Evolutionary conservation across 2,329 filamentous ascomycete genomes (phyloP).

Genomic region (Boeremia lycopersici): DNA sequence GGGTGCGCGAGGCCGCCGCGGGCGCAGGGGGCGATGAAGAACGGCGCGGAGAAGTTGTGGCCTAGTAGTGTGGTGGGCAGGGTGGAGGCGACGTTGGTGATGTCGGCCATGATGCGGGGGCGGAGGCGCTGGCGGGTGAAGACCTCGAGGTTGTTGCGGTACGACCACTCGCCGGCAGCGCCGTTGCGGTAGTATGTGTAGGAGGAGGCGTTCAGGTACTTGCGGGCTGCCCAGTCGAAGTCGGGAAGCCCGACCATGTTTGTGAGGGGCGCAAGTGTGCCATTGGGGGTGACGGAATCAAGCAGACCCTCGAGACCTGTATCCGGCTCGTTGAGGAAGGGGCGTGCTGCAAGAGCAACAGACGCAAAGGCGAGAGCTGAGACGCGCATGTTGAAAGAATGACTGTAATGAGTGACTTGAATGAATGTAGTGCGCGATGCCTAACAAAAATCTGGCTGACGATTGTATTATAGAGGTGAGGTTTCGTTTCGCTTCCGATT

Average conservation of each 20-base stretch:
- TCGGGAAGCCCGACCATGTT: slow-evolving; percentile 59
- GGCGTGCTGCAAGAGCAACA: slow-evolving; percentile 39
- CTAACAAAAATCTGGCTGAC: not conserved
- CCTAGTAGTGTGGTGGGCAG: slow-evolving; percentile 58
- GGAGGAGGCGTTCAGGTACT: slow-evolving; percentile 54
- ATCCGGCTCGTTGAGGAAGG: slow-evolving; percentile 46
- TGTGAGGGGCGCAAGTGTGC: slow-evolving; percentile 52
- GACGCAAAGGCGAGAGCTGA: slow-evolving; percentile 28
- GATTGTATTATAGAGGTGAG: slow-evolving; percentile 1
- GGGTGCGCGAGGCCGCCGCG: slow-evolving; percentile 51
- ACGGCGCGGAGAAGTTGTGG: slow-evolving; percentile 60
- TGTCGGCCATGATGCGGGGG: slow-evolving; percentile 58
- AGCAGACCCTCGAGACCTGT: slow-evolving; percentile 42
- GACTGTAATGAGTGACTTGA: slow-evolving; percentile 12
- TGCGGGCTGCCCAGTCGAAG: slow-evolving; percentile 60
- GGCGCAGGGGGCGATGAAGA: slow-evolving; percentile 59
- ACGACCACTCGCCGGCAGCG: slow-evolving; percentile 61
- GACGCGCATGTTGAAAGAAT: slow-evolving; percentile 31
- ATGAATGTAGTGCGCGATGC: slow-evolving; percentile 8
- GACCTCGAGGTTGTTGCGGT: slow-evolving; percentile 63
- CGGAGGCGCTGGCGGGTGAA: slow-evolving; percentile 57
- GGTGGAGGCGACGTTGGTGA: slow-evolving; percentile 48
- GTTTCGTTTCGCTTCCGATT: not conserved
- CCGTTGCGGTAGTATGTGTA: slow-evolving; percentile 66
- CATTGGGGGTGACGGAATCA: slow-evolving; percentile 29